These are phyloP conservation scores for Botrytis fragariae DNA, from an alignment of 2,329 filamentous ascomycete genomes.

Conservation along the genomic window DNA sequence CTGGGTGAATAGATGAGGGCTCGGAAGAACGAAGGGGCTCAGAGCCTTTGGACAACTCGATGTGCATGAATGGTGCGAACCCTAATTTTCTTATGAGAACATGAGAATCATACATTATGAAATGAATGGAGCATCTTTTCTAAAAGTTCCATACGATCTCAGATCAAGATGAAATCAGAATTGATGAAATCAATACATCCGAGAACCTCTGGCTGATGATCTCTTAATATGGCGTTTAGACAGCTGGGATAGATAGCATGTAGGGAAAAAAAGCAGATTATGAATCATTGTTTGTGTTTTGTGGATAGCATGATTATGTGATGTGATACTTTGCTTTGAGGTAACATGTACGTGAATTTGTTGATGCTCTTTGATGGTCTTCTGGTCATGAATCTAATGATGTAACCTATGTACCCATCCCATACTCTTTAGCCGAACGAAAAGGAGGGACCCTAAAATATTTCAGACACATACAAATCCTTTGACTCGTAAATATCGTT, in stretches of 20 bases:
- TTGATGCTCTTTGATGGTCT: not conserved
- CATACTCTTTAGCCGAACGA: not conserved
- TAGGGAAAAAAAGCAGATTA: slow-evolving; percentile 6
- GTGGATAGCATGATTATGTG: not conserved
- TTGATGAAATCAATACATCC: not conserved
- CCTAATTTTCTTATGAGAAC: not conserved
- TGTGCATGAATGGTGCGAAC: not conserved
- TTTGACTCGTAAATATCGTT: not conserved
- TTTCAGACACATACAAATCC: not conserved
- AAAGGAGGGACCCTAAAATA: not conserved
- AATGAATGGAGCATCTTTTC: not conserved
- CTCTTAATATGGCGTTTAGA: slow-evolving; percentile 21
- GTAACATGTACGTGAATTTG: not conserved
- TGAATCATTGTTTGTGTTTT: not conserved
- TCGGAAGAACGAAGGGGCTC: slow-evolving; percentile 1
- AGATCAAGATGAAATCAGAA: not conserved
- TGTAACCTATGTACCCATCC: not conserved
- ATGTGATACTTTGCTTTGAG: not conserved
- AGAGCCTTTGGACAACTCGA: slow-evolving; percentile 9
- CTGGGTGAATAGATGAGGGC: not conserved
- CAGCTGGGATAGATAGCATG: slow-evolving; percentile 20
- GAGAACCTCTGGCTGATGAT: slow-evolving; percentile 9
- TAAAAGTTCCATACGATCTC: not conserved
- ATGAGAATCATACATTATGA: slow-evolving; percentile 14
- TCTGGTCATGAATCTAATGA: not conserved